Evolutionary conservation across 768 basidiomycete species (phyloP).

Genomic region (Chalciporus piperatus): DNA sequence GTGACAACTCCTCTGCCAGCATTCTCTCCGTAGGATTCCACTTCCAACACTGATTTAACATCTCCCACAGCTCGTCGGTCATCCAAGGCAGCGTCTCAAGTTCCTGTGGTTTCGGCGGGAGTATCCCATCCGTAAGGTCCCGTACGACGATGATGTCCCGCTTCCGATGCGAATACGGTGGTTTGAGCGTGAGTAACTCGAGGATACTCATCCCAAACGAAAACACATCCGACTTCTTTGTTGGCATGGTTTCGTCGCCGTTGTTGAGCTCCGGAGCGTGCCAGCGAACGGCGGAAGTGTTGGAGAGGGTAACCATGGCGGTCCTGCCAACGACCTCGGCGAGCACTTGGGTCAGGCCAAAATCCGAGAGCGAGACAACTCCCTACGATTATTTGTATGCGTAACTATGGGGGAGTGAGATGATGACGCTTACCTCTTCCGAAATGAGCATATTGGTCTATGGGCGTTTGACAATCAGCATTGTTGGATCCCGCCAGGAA

Average conservation of each 20-base stretch:
- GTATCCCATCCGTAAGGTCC: conserved; percentile 37
- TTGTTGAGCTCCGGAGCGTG: conserved; percentile 58
- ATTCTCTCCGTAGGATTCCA: conserved; percentile 38
- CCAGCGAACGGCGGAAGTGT: conserved; percentile 52
- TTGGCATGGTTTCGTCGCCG: conserved; percentile 40
- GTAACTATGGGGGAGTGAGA: neutral
- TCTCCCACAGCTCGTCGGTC: conserved; percentile 46
- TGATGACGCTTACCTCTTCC: conserved; percentile 33
- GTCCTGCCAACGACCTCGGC: conserved; percentile 53
- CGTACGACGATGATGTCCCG: conserved; percentile 51
- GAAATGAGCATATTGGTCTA: conserved; percentile 62
- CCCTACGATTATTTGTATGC: conserved; percentile 35
- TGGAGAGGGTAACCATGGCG: conserved; percentile 45
- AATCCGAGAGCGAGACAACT: conserved; percentile 57
- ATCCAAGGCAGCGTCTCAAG: conserved; percentile 36
- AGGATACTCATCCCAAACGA: conserved; percentile 61
- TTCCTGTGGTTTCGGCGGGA: conserved; percentile 44
- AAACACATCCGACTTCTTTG: conserved; percentile 51
- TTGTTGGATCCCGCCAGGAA: neutral
- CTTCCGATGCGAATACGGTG: conserved; percentile 49
- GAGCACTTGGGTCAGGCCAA: conserved; percentile 61
- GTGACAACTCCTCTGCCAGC: conserved; percentile 36
- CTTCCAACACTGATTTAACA: conserved; percentile 48
- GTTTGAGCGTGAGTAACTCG: conserved; percentile 51
- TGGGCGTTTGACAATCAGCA: conserved; percentile 1